These are phyloP conservation scores for Fusarium buharicum DNA, from an alignment of 2,329 filamentous ascomycete genomes.

Conservation along the genomic window DNA sequence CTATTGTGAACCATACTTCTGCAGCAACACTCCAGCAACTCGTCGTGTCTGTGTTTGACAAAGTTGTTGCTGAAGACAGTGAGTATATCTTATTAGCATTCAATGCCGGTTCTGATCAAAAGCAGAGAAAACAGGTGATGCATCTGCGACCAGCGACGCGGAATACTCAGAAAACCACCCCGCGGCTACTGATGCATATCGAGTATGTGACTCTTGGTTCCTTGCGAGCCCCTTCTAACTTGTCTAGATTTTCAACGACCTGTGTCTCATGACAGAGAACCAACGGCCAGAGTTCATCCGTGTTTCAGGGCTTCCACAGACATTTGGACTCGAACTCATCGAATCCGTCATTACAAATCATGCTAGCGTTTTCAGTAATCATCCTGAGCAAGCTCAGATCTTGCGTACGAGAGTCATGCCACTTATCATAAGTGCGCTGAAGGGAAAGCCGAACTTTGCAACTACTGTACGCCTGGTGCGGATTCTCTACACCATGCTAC, in stretches of 20 bases:
- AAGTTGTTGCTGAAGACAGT: slow-evolving; percentile 85
- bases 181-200: slow-evolving; percentile 86
- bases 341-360: slow-evolving; percentile 91
- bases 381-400: slow-evolving; percentile 83
- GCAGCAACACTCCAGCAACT: slow-evolving; percentile 96
- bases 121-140: slow-evolving; percentile 59
- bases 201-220: slow-evolving; percentile 56
- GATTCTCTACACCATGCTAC: slow-evolving; percentile 83
- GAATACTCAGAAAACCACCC: slow-evolving; percentile 73
- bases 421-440: slow-evolving; percentile 79
- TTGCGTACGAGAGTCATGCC: slow-evolving; percentile 83
- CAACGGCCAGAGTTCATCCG: slow-evolving; percentile 84
- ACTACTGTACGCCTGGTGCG: slow-evolving; percentile 84
- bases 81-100: slow-evolving; percentile 47
- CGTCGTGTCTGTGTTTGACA: slow-evolving; percentile 91
- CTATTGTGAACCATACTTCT: slow-evolving; percentile 93
- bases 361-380: slow-evolving; percentile 78
- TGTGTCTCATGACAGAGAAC: slow-evolving; percentile 87
- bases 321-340: slow-evolving; percentile 89
- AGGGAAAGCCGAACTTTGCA: slow-evolving; percentile 81
- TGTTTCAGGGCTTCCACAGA: slow-evolving; percentile 79
- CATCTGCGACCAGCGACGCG: slow-evolving; percentile 68
- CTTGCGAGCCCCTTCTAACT: slow-evolving; percentile 17
- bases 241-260: slow-evolving; percentile 82
- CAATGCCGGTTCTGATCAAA: slow-evolving; percentile 26